A percentile compares a stretch with the other conserved stretches of the same genome.
Evolutionary conservation across 2,329 filamentous ascomycete species (phyloP).

Genomic region (Aureobasidium uvarum): DNA sequence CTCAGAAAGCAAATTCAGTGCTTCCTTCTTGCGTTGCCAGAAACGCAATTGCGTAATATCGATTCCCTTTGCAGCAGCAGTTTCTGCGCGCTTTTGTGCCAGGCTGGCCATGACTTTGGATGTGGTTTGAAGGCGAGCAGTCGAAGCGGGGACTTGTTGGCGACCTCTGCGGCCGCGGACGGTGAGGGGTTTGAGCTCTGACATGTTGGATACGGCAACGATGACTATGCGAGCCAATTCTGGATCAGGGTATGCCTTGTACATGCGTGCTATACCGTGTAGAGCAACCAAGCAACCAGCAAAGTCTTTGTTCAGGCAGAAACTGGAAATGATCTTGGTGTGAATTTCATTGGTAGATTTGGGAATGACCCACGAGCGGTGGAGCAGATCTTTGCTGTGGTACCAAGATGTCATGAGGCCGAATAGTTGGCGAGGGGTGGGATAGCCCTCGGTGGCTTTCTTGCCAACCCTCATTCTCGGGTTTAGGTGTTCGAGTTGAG

Average conservation of each 20-base stretch:
- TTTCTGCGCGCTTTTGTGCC: constrained; percentile 4
- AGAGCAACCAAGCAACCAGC: constrained; percentile 27
- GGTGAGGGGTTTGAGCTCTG: neutral
- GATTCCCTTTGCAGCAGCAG: constrained; percentile 13
- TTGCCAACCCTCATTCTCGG: constrained; percentile 3
- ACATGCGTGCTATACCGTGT: constrained; percentile 22
- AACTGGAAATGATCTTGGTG: constrained; percentile 27
- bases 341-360: constrained; percentile 25
- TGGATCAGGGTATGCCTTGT: constrained; percentile 23
- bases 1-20: constrained; percentile 26
- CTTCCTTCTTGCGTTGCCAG: constrained; percentile 8
- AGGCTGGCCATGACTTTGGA: constrained; percentile 22
- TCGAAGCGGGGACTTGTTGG: constrained; percentile 22
- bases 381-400: neutral
- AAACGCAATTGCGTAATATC: constrained; percentile 2
- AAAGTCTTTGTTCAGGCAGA: constrained; percentile 28
- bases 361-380: neutral
- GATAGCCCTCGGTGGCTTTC: neutral
- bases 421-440: constrained; percentile 27
- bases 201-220: constrained; percentile 24
- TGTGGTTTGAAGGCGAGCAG: constrained; percentile 8
- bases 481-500: constrained; percentile 13
- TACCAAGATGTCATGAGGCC: constrained; percentile 27
- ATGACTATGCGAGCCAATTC: constrained; percentile 25
- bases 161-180: constrained; percentile 23